These are phyloP conservation scores for Paracoccidioides lutzii DNA, from an alignment of 2,329 filamentous ascomycete genomes.

Conservation along the genomic window DNA sequence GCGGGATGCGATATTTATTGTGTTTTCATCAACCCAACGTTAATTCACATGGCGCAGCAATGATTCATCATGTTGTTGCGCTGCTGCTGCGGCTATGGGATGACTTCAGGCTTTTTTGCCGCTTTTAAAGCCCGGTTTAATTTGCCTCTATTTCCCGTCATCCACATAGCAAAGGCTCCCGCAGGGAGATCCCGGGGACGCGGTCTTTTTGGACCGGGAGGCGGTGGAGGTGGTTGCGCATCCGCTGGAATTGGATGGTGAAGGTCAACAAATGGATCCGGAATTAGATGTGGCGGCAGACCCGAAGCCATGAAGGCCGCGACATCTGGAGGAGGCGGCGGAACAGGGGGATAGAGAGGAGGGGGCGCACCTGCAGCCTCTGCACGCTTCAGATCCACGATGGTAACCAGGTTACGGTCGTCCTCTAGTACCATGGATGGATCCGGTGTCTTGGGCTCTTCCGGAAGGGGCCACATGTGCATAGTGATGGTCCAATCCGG, in stretches of 20 bases:
- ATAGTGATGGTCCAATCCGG: slow-evolving; percentile 62
- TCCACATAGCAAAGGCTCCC: slow-evolving; percentile 32
- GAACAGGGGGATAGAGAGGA: slow-evolving; percentile 8
- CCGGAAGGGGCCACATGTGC: slow-evolving; percentile 53
- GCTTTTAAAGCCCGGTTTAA: slow-evolving; percentile 32
- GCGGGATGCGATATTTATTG: background rate
- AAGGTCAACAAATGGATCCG: slow-evolving; percentile 10
- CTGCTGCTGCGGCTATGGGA: slow-evolving; percentile 9
- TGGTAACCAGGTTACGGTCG: slow-evolving; percentile 6
- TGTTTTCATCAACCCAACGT: background rate
- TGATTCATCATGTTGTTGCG: slow-evolving; percentile 19
- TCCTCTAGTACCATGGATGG: slow-evolving; percentile 18
- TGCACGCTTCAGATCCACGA: slow-evolving; percentile 23
- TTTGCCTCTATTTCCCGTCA: slow-evolving; percentile 25
- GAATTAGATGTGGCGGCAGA: slow-evolving; percentile 3
- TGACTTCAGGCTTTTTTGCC: slow-evolving; percentile 34
- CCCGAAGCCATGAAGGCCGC: slow-evolving; percentile 1
- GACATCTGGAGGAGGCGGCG: slow-evolving; percentile 9
- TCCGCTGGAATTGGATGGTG: background rate
- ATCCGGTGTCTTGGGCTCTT: slow-evolving; percentile 33
- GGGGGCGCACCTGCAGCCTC: slow-evolving; percentile 21
- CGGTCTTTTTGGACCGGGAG: slow-evolving; percentile 22
- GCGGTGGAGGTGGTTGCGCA: slow-evolving; percentile 6
- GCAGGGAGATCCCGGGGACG: slow-evolving; percentile 18
- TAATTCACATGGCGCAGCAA: slow-evolving; percentile 22